Conservation (phyloP, 768 basidiomycete species). For the Mrakia frigida region DNA sequence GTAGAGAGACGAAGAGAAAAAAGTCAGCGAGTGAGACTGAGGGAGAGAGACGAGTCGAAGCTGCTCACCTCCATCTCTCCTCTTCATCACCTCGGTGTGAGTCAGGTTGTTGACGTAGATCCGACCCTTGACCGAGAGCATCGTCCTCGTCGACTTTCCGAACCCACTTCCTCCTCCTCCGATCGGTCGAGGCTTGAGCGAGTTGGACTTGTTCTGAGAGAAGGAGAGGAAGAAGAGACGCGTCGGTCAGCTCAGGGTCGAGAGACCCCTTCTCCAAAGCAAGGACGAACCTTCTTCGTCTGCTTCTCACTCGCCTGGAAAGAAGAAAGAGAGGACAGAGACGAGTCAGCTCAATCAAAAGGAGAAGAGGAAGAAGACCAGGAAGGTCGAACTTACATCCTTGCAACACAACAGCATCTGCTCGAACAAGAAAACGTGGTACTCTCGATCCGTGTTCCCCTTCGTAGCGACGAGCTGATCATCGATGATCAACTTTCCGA, state of each 20-base stretch:
- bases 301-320: constrained; percentile 21
- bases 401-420: constrained; percentile 99
- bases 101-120: constrained; percentile 97
- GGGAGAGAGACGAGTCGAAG: constrained; percentile 21
- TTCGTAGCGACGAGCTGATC: constrained; percentile 95
- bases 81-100: constrained; percentile 63
- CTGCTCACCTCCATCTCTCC: constrained; percentile 53
- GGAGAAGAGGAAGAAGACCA: neutral
- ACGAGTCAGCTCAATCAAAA: neutral
- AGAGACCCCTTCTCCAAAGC: too few relatives aligned
- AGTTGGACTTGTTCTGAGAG: constrained; percentile 8
- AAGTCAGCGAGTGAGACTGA: constrained; percentile 21
- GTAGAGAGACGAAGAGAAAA: constrained; percentile 29
- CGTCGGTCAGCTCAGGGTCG: neutral
- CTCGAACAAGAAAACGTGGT: constrained; percentile 97
- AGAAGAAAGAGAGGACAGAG: neutral
- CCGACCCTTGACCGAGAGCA: constrained; percentile 84
- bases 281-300: constrained; percentile 18
- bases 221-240: neutral
- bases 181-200: constrained; percentile 44
- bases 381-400: constrained; percentile 55
- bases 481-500: constrained; percentile 88
- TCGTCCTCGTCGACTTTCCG: constrained; percentile 56
- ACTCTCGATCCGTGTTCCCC: constrained; percentile 92
- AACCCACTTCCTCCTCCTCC: constrained; percentile 43